Base-by-base conservation (phyloP, 805 yeast genomes). In the Cyberlindnera americana region DNA sequence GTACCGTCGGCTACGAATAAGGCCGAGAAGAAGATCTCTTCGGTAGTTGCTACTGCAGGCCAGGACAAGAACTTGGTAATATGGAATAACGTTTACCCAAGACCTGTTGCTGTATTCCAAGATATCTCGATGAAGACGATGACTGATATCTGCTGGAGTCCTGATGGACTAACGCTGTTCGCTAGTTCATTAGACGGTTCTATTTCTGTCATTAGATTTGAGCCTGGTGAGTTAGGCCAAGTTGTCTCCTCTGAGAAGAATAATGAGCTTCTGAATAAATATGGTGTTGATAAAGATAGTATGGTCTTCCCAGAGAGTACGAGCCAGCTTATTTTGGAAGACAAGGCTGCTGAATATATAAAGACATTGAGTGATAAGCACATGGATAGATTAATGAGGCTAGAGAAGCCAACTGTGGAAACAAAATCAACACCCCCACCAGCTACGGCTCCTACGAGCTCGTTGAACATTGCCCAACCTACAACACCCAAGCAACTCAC, bases 1-100 rank as follows among this genome's bases (percentile, higher is more conserved):
- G 47, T 43, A 13, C 37, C 41, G 6, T 27, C 37, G 7, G 34
- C 40, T 13, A 41, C 38, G 33, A 42, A 40, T 25, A 34, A 47
- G 37, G 42, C 59, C 40, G 64, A 70, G 11, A 57, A 50, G 25
- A 59, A 56, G 24, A 65, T 72, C 37, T 70, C 83, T 7, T 82
- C 96, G 0, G 75, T 91, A 1, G 69, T 91, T n/a, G 96, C 97
- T 2, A 84, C 96, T 21, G 96, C 91, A 12, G 98, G 98, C 10
- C 98, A 91, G 62, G 99, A 91, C 61, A 80, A 86, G 53, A 75
- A 89, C 1, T 62, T 93, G 27, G 95, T 89, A 0, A 68, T 91
- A 6, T 91, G 99, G 99, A 81, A 80, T 53, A 91, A 96, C 0
- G 63, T 75, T 2, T 72, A 71, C 37, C 75, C 89, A 5, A 70